A percentile compares a stretch with the other conserved stretches of the same genome.
Evolutionary conservation across 2,329 filamentous ascomycete genomes (phyloP).

Genomic region (Aspergillus sp.): DNA sequence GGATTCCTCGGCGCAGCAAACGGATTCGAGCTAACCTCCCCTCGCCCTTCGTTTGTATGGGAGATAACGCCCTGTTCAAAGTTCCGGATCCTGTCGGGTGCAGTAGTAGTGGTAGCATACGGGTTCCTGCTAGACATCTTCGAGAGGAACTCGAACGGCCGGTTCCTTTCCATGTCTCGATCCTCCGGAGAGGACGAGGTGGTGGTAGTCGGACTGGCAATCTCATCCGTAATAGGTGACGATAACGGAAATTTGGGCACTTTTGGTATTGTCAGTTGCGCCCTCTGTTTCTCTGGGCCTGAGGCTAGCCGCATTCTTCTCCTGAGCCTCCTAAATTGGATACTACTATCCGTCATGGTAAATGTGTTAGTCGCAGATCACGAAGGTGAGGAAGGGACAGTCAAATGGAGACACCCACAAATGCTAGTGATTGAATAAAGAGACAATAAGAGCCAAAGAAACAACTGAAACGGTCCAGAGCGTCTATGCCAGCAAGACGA

Average conservation of each 20-base stretch:
- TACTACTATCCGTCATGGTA: constrained; percentile 1
- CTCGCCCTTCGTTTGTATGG: background rate
- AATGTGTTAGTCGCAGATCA: constrained; percentile 1
- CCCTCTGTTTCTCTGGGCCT: constrained; percentile 25
- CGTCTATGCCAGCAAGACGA: constrained; percentile 6
- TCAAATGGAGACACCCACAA: constrained; percentile 5
- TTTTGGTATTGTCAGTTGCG: constrained; percentile 29
- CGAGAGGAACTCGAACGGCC: constrained; percentile 33
- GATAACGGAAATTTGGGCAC: constrained; percentile 43
- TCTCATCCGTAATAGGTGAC: constrained; percentile 45
- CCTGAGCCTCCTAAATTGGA: constrained; percentile 17
- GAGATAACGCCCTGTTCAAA: constrained; percentile 16
- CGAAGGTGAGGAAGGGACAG: background rate
- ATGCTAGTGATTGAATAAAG: background rate
- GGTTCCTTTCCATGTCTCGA: constrained; percentile 25
- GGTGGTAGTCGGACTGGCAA: constrained; percentile 37
- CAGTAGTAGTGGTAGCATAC: constrained; percentile 8
- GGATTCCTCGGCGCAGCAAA: constrained; percentile 20
- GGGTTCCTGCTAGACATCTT: constrained; percentile 24
- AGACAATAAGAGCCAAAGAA: background rate
- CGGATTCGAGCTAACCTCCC: background rate
- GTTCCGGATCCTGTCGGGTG: constrained; percentile 6
- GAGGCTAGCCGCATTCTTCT: constrained; percentile 22
- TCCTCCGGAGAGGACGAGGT: constrained; percentile 35
- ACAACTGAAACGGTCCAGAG: constrained; percentile 1